A percentile compares a stretch with the other conserved stretches of the same genome.
Evolutionary conservation across 2,329 filamentous ascomycete genomes (phyloP).

Genomic region (Diaporthe ampelina): DNA sequence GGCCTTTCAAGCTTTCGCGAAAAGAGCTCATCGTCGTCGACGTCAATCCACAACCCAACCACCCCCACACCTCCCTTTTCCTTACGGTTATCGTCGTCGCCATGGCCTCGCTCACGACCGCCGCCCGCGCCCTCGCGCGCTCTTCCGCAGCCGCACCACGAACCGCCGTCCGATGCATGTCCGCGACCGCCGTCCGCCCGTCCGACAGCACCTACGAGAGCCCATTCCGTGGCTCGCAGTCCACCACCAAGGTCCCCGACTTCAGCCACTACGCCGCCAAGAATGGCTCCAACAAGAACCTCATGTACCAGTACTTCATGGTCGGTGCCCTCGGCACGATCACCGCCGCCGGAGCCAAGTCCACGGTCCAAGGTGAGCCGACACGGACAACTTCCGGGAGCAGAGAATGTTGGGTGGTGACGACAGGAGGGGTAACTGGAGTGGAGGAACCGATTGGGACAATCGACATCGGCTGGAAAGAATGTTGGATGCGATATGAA

Average conservation of each 20-base stretch:
- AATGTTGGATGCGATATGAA: neutral
- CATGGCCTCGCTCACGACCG: conserved; percentile 78
- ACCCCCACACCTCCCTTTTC: conserved; percentile 47
- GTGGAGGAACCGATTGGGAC: neutral
- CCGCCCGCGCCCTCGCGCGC: conserved; percentile 79
- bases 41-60: conserved; percentile 45
- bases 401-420: neutral
- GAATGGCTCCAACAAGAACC: conserved; percentile 77
- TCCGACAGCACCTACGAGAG: conserved; percentile 67
- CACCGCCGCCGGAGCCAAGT: conserved; percentile 94
- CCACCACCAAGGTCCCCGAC: conserved; percentile 82
- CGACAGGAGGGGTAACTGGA: conserved; percentile 27
- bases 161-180: conserved; percentile 66
- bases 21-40: conserved; percentile 63
- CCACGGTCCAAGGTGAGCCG: conserved; percentile 92
- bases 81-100: conserved; percentile 48
- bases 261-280: conserved; percentile 90
- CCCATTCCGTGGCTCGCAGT: conserved; percentile 73
- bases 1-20: conserved; percentile 51
- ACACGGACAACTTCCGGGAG: conserved; percentile 24
- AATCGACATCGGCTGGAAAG: neutral
- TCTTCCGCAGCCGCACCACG: conserved; percentile 46
- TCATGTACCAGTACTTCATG: conserved; percentile 98
- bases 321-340: conserved; percentile 95
- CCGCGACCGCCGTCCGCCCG: conserved; percentile 64